Base-by-base conservation (phyloP, 2,329 filamentous ascomycete genomes). In the Leptoxyphium fumago region DNA sequence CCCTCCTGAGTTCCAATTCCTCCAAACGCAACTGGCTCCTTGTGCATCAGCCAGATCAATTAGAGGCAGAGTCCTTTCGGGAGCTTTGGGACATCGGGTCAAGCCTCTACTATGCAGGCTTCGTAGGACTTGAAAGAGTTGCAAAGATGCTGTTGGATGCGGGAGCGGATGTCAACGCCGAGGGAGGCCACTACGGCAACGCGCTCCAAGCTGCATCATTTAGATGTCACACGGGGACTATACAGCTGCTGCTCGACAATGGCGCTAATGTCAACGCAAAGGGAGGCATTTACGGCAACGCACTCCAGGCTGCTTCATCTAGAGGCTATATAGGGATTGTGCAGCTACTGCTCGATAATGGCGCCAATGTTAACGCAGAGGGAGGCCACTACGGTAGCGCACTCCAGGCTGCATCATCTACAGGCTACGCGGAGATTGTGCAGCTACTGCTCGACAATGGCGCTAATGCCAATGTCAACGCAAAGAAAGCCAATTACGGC, bases 301-400 rank as follows among this genome's bases (percentile, higher is more conserved):
- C 46, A 2, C 42, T 44, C 15, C 28, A 46, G 14, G 41, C 42
- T 18, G 43, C 43, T 14, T 42, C 39, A 38, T 18, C 36, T 14
- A 32, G 26, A 32, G 28, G 41, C 6, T 15, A 42, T 26, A 1
- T 10, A 13, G 17, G 42, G 26, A 28, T 39, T 29, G 5, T 44
- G 26, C 10, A 38, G 26, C 21, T 48, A 14, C 44, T 45, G 11
- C 13, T 46, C 36, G 26, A 36, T 34, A 34, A 34, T 6, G 52
- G 49, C n/a, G 50, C 49, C 11, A 36, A 54, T 29, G 47, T 50
- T 28, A 50, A 53, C 36, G 43, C 39, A 15, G 30, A 46, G 15
- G 43, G 39, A 32, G 47, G 45, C n/a, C 13, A 7, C 7, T 45
- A 47, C 32, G 40, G 43, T 18, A 49, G 29, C 39, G 38, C 43